A percentile compares a stretch with the other conserved stretches of the same genome.
Evolutionary conservation across 2,329 filamentous ascomycete genomes (phyloP).

Genomic region (Monosporascus ibericus): DNA sequence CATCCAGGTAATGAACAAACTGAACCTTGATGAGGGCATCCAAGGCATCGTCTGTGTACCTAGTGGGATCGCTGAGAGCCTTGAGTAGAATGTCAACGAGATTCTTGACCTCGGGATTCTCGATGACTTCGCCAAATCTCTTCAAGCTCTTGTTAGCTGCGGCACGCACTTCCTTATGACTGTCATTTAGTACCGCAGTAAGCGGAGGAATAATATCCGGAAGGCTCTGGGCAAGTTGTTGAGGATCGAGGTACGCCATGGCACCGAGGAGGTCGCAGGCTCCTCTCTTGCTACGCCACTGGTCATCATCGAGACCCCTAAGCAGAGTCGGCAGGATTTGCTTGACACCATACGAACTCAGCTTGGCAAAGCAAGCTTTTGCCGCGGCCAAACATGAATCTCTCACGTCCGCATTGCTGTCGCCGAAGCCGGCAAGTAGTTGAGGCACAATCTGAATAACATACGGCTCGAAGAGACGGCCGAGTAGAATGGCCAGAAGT

Average conservation of each 20-base stretch:
- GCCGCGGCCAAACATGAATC: conserved; percentile 89
- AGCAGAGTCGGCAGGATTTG: conserved; percentile 87
- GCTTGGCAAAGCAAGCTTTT: conserved; percentile 85
- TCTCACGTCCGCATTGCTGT: conserved; percentile 80
- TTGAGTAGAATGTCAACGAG: conserved; percentile 89
- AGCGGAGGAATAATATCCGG: conserved; percentile 96
- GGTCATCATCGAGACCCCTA: conserved; percentile 85
- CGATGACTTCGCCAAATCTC: conserved; percentile 97
- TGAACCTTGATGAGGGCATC: conserved; percentile 96
- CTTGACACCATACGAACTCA: conserved; percentile 95
- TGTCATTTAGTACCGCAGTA: conserved; percentile 91
- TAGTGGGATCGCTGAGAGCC: conserved; percentile 93
- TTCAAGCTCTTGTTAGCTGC: conserved; percentile 95
- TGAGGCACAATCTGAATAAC: conserved; percentile 93
- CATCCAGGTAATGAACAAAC: conserved; percentile 97
- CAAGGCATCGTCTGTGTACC: conserved; percentile 90
- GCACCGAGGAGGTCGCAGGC: conserved; percentile 94
- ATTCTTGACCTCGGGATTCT: conserved; percentile 92
- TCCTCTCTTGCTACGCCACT: conserved; percentile 98
- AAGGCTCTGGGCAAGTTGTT: conserved; percentile 85
- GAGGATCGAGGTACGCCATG: conserved; percentile 96
- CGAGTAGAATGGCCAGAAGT: conserved; percentile 78
- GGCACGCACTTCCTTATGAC: conserved; percentile 90
- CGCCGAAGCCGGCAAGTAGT: conserved; percentile 81
- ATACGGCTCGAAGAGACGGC: conserved; percentile 89